Evolutionary conservation across 2,329 filamentous ascomycete genomes (phyloP).

Genomic region (Cytospora chrysosperma): DNA sequence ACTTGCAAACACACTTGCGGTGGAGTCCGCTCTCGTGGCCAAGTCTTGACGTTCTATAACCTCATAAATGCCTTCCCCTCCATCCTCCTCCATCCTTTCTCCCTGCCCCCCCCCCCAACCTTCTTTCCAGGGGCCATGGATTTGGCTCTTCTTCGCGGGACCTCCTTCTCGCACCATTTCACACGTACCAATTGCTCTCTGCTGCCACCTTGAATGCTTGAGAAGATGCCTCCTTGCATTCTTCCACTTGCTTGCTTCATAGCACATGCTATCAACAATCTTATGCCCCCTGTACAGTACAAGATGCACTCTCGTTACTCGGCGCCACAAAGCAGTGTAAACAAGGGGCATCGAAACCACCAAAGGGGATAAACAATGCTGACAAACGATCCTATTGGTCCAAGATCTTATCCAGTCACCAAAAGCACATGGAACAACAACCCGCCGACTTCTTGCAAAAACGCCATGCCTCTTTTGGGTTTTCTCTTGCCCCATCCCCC

Average conservation of each 20-base stretch:
- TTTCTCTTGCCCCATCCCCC: not conserved
- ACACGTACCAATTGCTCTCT: no score
- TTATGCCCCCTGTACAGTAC: not conserved
- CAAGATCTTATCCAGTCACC: constrained; percentile 17
- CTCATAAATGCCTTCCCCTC: no score
- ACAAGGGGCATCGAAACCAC: not conserved
- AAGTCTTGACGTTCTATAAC: not conserved
- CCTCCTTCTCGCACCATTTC: no score
- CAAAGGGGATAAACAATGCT: not conserved
- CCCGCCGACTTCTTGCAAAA: constrained; percentile 13
- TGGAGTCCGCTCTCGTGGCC: not conserved
- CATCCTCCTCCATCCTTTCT: no score
- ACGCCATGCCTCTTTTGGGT: constrained; percentile 23
- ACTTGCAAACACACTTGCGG: not conserved
- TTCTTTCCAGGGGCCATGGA: no score
- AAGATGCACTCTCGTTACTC: not conserved
- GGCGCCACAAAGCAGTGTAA: not conserved
- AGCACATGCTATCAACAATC: not conserved
- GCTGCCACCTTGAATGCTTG: no score
- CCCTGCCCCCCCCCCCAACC: no score
- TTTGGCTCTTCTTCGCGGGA: no score
- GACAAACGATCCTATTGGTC: not conserved
- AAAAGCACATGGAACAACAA: constrained; percentile 1
- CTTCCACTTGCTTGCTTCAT: not conserved
- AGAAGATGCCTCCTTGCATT: not conserved